These are phyloP conservation scores for Colletotrichum sp. DNA, from an alignment of 2,329 filamentous ascomycete species.

Conservation along the genomic window DNA sequence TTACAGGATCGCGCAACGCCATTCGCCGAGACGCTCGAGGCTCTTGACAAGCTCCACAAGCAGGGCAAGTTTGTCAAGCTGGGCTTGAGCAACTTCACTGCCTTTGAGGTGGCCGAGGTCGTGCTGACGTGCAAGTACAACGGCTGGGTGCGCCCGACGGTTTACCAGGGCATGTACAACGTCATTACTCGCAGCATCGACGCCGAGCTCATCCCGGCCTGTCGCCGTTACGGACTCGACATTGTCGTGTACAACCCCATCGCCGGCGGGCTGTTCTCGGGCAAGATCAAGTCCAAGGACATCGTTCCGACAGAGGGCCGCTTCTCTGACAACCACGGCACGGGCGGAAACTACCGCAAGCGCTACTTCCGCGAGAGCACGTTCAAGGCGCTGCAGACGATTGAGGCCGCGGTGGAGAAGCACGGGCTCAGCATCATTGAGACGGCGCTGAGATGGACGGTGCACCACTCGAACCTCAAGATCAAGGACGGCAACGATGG, in stretches of 20 bases:
- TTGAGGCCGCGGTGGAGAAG: slow-evolving; percentile 72
- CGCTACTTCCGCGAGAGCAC: slow-evolving; percentile 75
- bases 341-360: slow-evolving; percentile 64
- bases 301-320: slow-evolving; percentile 68
- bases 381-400: slow-evolving; percentile 67
- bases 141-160: slow-evolving; percentile 81
- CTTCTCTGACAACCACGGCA: slow-evolving; percentile 61
- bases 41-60: slow-evolving; percentile 82
- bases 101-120: slow-evolving; percentile 87
- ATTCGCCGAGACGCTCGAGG: slow-evolving; percentile 81
- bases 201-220: slow-evolving; percentile 74
- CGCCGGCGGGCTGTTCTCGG: slow-evolving; percentile 80
- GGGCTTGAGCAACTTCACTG: slow-evolving; percentile 84
- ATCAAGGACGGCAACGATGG: slow-evolving; percentile 61
- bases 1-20: slow-evolving; percentile 64
- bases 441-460: slow-evolving; percentile 74
- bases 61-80: slow-evolving; percentile 83
- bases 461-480: slow-evolving; percentile 70
- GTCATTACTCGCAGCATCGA: slow-evolving; percentile 79
- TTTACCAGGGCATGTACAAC: slow-evolving; percentile 92
- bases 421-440: slow-evolving; percentile 74
- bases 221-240: slow-evolving; percentile 77
- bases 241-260: slow-evolving; percentile 85
- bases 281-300: slow-evolving; percentile 76
- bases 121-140: slow-evolving; percentile 80